Evolutionary conservation across 2,329 filamentous ascomycete genomes (phyloP).

Genomic region (Cylindrodendrum hubeiense): DNA sequence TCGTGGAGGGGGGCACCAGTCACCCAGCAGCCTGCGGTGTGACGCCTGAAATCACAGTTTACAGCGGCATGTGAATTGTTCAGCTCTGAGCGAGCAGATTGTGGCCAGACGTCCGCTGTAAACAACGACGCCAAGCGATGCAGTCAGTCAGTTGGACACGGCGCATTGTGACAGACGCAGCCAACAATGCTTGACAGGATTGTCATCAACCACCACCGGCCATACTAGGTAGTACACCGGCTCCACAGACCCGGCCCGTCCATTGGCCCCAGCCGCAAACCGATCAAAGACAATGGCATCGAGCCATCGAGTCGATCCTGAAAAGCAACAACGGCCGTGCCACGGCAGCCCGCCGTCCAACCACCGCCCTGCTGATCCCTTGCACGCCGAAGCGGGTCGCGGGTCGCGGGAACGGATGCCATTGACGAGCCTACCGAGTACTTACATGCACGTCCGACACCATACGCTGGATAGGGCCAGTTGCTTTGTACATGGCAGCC

Average conservation of each 20-base stretch:
- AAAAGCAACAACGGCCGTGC: constrained; percentile 30
- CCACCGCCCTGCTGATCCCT: constrained; percentile 23
- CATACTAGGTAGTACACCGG: neutral
- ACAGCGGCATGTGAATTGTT: neutral
- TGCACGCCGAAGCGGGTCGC: constrained; percentile 24
- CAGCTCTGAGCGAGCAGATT: neutral
- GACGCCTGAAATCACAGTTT: neutral
- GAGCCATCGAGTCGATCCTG: constrained; percentile 34
- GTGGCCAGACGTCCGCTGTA: neutral
- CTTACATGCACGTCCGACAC: constrained; percentile 3
- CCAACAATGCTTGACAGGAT: neutral
- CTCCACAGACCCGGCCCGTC: neutral
- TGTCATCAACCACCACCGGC: neutral
- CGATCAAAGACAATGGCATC: constrained; percentile 10
- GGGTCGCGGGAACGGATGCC: constrained; percentile 12
- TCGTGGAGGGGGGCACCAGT: constrained; percentile 2
- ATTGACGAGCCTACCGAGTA: neutral
- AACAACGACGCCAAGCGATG: neutral
- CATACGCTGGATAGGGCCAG: neutral
- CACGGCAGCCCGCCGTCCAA: constrained; percentile 32
- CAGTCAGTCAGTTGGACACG: neutral
- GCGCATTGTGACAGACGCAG: neutral
- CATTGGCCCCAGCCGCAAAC: constrained; percentile 23
- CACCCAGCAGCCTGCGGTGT: constrained; percentile 14
- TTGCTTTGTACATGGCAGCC: neutral